Evolutionary conservation across 768 basidiomycete species (phyloP).

Genomic region (Lentinus brumalis): DNA sequence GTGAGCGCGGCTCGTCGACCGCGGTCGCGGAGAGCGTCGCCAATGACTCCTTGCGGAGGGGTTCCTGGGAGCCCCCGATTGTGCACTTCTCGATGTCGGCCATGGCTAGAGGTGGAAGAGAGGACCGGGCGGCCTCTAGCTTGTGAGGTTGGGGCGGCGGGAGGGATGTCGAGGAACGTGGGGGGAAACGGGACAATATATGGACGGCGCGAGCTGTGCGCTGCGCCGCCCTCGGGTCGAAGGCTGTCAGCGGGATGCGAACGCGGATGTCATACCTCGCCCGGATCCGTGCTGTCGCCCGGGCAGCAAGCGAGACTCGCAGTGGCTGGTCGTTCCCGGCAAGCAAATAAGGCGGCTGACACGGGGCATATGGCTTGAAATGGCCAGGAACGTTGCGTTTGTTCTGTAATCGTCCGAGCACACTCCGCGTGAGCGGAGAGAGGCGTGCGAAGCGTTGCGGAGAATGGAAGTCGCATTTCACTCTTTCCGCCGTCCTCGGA

Average conservation of each 20-base stretch:
- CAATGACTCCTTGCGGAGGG: slow-evolving; percentile 8
- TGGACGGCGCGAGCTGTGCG: slow-evolving; percentile 16
- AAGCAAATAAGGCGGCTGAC: not conserved
- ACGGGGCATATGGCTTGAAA: not conserved
- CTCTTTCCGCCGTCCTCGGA: not conserved
- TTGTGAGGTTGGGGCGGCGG: not conserved
- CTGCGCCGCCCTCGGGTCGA: slow-evolving; percentile 15
- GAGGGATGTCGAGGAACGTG: not conserved
- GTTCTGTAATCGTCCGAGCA: not conserved
- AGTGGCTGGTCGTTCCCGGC: not conserved
- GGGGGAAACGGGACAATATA: slow-evolving; percentile 11
- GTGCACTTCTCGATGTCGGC: slow-evolving; percentile 13
- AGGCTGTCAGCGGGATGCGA: slow-evolving; percentile 5
- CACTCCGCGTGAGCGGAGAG: not conserved
- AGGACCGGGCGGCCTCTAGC: not conserved
- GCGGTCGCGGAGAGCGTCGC: slow-evolving; percentile 2
- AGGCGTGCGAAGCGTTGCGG: not conserved
- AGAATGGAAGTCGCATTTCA: not conserved
- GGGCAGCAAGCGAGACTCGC: slow-evolving; percentile 9
- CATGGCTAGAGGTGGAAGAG: not conserved
- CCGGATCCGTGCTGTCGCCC: slow-evolving; percentile 4
- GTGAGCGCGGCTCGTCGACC: slow-evolving; percentile 11
- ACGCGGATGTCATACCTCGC: slow-evolving; percentile 11
- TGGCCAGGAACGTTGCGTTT: not conserved
- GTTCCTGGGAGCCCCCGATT: slow-evolving; percentile 6